Evolutionary conservation across 257 asterid genomes (phyloP).

Genomic region (Orobanche coerulescens): DNA sequence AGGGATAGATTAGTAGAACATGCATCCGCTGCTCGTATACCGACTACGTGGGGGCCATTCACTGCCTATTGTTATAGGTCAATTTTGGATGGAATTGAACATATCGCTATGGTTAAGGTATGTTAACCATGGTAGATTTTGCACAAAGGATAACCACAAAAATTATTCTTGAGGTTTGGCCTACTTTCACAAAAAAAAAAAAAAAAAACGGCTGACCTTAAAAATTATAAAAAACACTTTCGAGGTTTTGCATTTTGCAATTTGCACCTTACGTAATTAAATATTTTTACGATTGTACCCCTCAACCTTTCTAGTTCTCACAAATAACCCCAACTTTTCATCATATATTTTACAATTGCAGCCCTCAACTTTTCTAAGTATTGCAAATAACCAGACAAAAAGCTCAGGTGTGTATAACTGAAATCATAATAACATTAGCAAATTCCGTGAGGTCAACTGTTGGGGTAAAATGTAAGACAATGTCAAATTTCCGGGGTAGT

Average conservation of each 20-base stretch:
- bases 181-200: no score
- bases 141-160: background rate
- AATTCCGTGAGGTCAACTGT: no score
- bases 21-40: conserved; percentile 86
- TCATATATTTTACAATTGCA: background rate
- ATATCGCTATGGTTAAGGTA: conserved; percentile 97
- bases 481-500: background rate
- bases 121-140: conserved; percentile 15
- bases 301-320: background rate
- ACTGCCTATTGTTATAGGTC: conserved; percentile 79
- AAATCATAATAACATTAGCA: no score
- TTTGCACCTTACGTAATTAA: background rate
- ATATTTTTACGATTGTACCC: background rate
- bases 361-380: background rate
- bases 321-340: background rate
- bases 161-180: background rate
- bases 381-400: background rate
- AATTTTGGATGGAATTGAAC: conserved; percentile 87
- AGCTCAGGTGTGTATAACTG: background rate
- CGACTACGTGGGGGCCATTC: conserved; percentile 95
- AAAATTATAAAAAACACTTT: no score
- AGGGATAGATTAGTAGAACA: conserved; percentile 79
- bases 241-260: no score
- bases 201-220: no score
- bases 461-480: no score